These are phyloP conservation scores for Calonectria crousiana DNA, from an alignment of 2,329 filamentous ascomycete genomes.

Conservation along the genomic window DNA sequence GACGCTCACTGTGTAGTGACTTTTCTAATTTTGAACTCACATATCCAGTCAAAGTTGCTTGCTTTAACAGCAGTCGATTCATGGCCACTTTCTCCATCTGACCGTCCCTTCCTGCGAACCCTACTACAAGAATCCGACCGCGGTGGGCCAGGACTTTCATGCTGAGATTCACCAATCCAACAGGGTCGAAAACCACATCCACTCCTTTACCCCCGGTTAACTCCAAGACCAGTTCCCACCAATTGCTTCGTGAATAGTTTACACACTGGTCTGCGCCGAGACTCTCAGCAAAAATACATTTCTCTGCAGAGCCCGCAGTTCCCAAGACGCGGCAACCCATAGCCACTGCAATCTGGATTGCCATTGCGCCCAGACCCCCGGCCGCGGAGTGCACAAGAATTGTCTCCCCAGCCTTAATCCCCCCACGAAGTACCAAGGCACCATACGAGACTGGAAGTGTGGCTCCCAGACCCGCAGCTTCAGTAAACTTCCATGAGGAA, in stretches of 20 bases:
- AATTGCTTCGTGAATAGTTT: conserved; percentile 54
- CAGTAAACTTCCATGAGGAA: conserved; percentile 55
- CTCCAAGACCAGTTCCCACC: conserved; percentile 64
- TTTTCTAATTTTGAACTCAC: conserved; percentile 45
- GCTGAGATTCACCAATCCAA: conserved; percentile 67
- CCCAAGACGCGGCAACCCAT: conserved; percentile 66
- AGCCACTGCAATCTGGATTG: conserved; percentile 66
- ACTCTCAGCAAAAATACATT: conserved; percentile 54
- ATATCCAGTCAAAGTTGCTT: conserved; percentile 66
- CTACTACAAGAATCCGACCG: conserved; percentile 67
- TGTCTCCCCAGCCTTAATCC: conserved; percentile 58
- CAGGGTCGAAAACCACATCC: conserved; percentile 69
- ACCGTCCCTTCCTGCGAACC: conserved; percentile 67
- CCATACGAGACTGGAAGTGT: conserved; percentile 68
- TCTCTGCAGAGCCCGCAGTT: conserved; percentile 60
- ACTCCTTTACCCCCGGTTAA: conserved; percentile 63
- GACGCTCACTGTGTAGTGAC: too few relatives aligned
- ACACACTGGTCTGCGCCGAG: conserved; percentile 58
- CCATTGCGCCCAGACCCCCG: conserved; percentile 67
- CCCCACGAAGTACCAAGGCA: conserved; percentile 56
- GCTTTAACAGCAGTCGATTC: conserved; percentile 67
- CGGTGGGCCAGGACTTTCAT: conserved; percentile 66
- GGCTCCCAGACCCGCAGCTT: conserved; percentile 65
- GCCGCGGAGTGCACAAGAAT: conserved; percentile 68
- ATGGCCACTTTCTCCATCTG: conserved; percentile 66